Percentiles rank a stretch among this genome's conserved stretches.
phyloP scores from a whole-genome alignment of 2,329 filamentous ascomycete genomes.

The Graphiopsis chlorocephala region DNA sequence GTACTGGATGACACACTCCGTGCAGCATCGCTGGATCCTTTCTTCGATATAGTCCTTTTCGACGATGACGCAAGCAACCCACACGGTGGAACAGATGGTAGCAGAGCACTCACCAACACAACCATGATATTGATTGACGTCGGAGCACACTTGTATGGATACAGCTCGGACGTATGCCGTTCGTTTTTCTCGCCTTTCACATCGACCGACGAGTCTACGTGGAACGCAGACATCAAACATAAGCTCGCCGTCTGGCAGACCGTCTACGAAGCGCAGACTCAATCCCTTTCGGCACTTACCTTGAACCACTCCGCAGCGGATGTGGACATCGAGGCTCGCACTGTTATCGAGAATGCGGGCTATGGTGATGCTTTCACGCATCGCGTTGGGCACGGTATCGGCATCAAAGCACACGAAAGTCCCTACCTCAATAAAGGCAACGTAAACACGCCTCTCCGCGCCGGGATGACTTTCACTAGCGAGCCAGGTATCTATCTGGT shows the following conservation, averaged over 20 bases:
- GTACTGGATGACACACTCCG: slow-evolving; percentile 57
- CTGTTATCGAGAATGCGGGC: slow-evolving; percentile 56
- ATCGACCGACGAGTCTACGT: slow-evolving; percentile 34
- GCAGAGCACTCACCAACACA: slow-evolving; percentile 51
- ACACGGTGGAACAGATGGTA: slow-evolving; percentile 52
- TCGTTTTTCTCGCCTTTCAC: slow-evolving; percentile 50
- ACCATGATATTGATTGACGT: slow-evolving; percentile 64
- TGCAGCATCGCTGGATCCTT: slow-evolving; percentile 54
- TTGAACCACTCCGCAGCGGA: slow-evolving; percentile 56
- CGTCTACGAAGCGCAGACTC: slow-evolving; percentile 61
- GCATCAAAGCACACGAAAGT: slow-evolving; percentile 65
- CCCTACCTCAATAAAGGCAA: slow-evolving; percentile 66
- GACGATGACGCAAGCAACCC: slow-evolving; percentile 55
- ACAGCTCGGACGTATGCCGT: slow-evolving; percentile 62
- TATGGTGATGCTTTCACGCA: slow-evolving; percentile 62
- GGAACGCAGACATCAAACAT: slow-evolving; percentile 35
- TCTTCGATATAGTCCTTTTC: slow-evolving; percentile 65
- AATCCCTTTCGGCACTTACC: slow-evolving; percentile 51
- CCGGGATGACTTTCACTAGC: slow-evolving; percentile 63
- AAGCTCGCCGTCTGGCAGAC: slow-evolving; percentile 59
- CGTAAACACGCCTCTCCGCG: slow-evolving; percentile 42
- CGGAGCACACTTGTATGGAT: slow-evolving; percentile 59
- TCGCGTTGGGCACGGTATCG: slow-evolving; percentile 62
- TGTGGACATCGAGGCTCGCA: slow-evolving; percentile 60
- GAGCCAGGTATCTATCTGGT: slow-evolving; percentile 64